Evolutionary conservation across 2,329 filamentous ascomycete species (phyloP).

Genomic region (Pseudogymnoascus sp.): DNA sequence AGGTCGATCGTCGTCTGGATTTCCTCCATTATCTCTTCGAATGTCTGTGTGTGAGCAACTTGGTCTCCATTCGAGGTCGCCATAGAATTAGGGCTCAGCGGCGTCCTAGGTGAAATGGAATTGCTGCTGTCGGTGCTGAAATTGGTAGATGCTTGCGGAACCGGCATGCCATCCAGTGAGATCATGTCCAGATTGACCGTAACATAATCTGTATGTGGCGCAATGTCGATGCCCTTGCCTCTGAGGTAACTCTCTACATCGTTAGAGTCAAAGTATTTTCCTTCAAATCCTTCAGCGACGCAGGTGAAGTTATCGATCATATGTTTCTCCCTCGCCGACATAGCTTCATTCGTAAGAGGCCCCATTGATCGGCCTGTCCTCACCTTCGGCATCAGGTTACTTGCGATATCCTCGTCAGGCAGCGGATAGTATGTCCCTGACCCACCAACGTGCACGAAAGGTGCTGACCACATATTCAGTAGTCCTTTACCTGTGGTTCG

Average conservation of each 20-base stretch:
- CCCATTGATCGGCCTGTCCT: conserved; percentile 39
- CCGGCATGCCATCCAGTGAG: conserved; percentile 7
- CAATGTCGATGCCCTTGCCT: conserved; percentile 55
- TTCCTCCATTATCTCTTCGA: neutral
- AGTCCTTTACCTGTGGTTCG: conserved; percentile 30
- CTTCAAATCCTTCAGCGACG: conserved; percentile 56
- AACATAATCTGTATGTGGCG: conserved; percentile 52
- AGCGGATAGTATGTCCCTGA: conserved; percentile 57
- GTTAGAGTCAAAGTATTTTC: conserved; percentile 69
- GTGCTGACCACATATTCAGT: conserved; percentile 51
- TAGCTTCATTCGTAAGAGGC: conserved; percentile 39
- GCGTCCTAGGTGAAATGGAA: neutral
- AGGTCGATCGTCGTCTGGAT: conserved; percentile 3
- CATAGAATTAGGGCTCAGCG: neutral
- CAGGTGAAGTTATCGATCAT: conserved; percentile 44
- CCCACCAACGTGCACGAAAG: conserved; percentile 60
- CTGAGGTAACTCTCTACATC: conserved; percentile 71
- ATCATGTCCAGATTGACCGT: conserved; percentile 47
- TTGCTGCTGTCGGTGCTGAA: neutral
- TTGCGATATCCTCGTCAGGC: conserved; percentile 21
- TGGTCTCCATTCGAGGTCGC: neutral
- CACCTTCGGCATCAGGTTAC: conserved; percentile 23
- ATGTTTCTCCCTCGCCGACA: conserved; percentile 35
- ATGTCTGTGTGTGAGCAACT: neutral
- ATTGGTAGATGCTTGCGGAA: neutral